Evolutionary conservation across 2,329 filamentous ascomycete genomes (phyloP).

Genomic region (Didymella pomorum): DNA sequence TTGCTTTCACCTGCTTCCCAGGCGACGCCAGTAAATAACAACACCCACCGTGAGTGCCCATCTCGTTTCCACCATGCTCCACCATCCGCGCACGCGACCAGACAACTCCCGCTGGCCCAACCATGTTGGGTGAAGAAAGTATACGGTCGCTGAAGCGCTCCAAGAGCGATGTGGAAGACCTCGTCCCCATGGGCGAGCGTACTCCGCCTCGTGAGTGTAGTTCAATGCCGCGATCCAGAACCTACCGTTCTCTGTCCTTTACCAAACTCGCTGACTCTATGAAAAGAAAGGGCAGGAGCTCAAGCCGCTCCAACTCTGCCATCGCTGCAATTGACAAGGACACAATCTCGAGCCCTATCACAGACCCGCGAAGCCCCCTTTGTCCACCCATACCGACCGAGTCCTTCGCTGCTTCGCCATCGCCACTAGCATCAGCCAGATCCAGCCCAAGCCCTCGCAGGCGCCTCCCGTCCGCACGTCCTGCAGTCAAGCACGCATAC

Average conservation of each 20-base stretch:
- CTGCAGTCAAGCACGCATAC: constrained; percentile 23
- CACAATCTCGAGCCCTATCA: constrained; percentile 39
- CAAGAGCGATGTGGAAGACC: constrained; percentile 18
- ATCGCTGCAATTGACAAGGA: constrained; percentile 30
- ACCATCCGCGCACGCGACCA: constrained; percentile 8
- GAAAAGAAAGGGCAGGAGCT: constrained; percentile 31
- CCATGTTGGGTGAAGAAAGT: constrained; percentile 29
- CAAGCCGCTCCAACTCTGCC: constrained; percentile 22
- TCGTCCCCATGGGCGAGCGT: constrained; percentile 26
- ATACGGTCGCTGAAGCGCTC: constrained; percentile 34
- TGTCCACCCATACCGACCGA: constrained; percentile 23
- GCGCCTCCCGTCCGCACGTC: neutral
- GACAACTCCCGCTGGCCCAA: constrained; percentile 12
- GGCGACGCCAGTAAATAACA: constrained; percentile 24
- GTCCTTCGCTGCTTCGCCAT: constrained; percentile 10
- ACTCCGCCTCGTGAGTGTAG: constrained; percentile 26
- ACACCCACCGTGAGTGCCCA: constrained; percentile 34
- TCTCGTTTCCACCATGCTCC: constrained; percentile 20
- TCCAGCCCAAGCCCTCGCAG: constrained; percentile 8
- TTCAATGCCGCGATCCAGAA: constrained; percentile 14
- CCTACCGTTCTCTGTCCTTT: constrained; percentile 37
- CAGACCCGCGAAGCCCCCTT: constrained; percentile 28
- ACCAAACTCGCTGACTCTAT: constrained; percentile 40
- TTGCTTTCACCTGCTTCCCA: constrained; percentile 34
- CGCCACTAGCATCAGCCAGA: constrained; percentile 15